A percentile compares a stretch with the other conserved stretches of the same genome.
Conservation (phyloP, 805 yeast genomes). For the Kazachstania kunashirensis region DNA sequence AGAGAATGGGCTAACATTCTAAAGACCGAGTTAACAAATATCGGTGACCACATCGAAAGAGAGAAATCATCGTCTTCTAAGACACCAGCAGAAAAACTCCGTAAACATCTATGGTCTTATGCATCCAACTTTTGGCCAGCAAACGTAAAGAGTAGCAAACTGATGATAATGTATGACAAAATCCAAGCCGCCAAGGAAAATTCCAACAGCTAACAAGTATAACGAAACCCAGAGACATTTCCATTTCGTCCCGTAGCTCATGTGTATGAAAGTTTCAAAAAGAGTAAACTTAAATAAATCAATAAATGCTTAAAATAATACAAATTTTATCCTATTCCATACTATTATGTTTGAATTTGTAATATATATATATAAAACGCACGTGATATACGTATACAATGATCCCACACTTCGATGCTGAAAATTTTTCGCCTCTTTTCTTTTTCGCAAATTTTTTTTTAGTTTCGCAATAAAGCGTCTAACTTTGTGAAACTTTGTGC, state of each 20-base stretch:
- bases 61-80: slow-evolving; percentile 25
- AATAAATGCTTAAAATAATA: too few relatives aligned
- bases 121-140: slow-evolving; percentile 85
- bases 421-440: neutral
- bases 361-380: too few relatives aligned
- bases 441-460: neutral
- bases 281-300: too few relatives aligned
- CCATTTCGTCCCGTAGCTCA: too few relatives aligned
- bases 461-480: neutral
- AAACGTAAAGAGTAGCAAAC: slow-evolving; percentile 61
- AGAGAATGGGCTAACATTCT: slow-evolving; percentile 68
- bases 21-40: slow-evolving; percentile 54
- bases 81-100: slow-evolving; percentile 31
- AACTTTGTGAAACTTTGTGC: slow-evolving; percentile 2
- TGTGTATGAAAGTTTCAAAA: too few relatives aligned
- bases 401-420: neutral
- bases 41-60: slow-evolving; percentile 61
- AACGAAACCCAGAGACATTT: too few relatives aligned
- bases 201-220: neutral
- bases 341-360: too few relatives aligned
- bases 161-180: slow-evolving; percentile 67
- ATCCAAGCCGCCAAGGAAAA: slow-evolving; percentile 20
- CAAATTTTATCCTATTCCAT: too few relatives aligned
- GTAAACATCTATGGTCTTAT: slow-evolving; percentile 74
- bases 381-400: neutral